Conservation (phyloP, 768 basidiomycete genomes). For the Chalciporus chontae region DNA sequence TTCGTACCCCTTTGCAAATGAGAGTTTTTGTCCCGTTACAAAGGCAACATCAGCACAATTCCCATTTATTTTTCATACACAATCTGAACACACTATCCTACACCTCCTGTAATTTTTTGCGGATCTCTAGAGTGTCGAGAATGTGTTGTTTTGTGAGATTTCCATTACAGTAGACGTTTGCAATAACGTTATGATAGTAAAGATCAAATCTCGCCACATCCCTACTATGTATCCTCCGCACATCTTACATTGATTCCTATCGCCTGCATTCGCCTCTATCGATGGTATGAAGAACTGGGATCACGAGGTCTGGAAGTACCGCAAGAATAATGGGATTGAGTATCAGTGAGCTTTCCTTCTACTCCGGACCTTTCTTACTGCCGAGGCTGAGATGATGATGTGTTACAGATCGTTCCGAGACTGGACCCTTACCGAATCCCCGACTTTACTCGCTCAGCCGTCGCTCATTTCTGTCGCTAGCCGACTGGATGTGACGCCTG, state of each 20-base stretch:
- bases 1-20: too few species aligned
- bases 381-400: background rate
- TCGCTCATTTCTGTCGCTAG: constrained; percentile 43
- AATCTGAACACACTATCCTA: too few species aligned
- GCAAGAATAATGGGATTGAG: constrained; percentile 56
- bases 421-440: constrained; percentile 83
- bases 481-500: constrained; percentile 49
- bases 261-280: constrained; percentile 73
- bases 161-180: too few species aligned
- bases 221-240: constrained; percentile 62
- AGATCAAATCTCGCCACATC: constrained; percentile 67
- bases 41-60: too few species aligned
- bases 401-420: constrained; percentile 65
- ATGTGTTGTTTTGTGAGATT: too few species aligned
- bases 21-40: too few species aligned
- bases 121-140: too few species aligned
- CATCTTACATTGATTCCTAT: constrained; percentile 74
- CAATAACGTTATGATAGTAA: too few species aligned
- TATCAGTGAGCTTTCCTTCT: constrained; percentile 57
- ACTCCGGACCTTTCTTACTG: background rate
- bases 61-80: too few species aligned
- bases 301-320: constrained; percentile 57
- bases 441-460: constrained; percentile 52
- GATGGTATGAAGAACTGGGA: constrained; percentile 86
- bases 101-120: too few species aligned